Evolutionary conservation across 768 basidiomycete species (phyloP), one percentile per base, ranked within the genome.

Genomic region (Hortiboletus flavorubellus): DNA sequence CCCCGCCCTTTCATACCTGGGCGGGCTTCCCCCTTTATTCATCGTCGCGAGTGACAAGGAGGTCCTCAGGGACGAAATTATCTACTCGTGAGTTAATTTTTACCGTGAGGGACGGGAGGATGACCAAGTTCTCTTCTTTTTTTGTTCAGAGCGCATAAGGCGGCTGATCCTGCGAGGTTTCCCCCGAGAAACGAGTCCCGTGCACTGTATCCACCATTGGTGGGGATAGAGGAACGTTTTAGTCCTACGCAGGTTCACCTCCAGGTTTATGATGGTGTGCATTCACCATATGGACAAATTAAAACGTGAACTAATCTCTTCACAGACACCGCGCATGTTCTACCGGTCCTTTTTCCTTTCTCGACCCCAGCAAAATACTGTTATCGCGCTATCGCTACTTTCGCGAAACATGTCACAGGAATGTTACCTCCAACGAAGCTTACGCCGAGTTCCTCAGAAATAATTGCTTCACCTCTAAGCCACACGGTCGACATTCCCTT

Each of bases 1-100:
- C 59, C 87, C 93, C 0, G 84, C 80, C 8, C 68, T 89, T 59
- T 82, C 83, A 0, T 94, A 93, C 70, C 79, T 99, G 11, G 97
- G 96, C 6, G 95, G 95, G 2, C 71, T 99, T 0, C 92, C 92
- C 2, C 97, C 97, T 12, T 65, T 98, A 44, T 72, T 93, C 26
- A 73, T 99, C 60, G 84, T 94, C 59, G 89, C 85, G 1, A 86
- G 96, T 39, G 90, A 97, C 53, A 89, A 87, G 63, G 96, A 98
- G 73, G 92, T 96, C 0, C 71, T 98, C 41, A 78, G 94, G 51
- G 96, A 98, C 66, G 96, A 98, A 70, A 85, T 92, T 34, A 83
- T 98, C 31, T 98, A 92, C 66, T 74, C 81, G 92, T 91, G 46
- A 58, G 86, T 78, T 34, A 26, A 38, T 54, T 23, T 26, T 42